Percentiles rank a stretch among this genome's conserved stretches.
These are phyloP conservation scores for Brassica balearica DNA, from an alignment of 441 rosid genomes.

Conservation along the genomic window DNA sequence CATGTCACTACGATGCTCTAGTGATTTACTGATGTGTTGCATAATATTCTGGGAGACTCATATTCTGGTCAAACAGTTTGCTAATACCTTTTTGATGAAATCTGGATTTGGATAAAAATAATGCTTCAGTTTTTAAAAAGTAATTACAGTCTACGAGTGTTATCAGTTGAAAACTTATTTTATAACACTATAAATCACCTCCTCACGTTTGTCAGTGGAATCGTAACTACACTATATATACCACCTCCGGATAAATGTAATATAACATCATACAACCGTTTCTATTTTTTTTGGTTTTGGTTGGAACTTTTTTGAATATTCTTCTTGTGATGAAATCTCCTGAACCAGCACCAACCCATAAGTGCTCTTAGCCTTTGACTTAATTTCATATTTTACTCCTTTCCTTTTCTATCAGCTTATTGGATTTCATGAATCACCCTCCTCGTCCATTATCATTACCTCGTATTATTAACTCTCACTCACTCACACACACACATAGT, in stretches of 20 bases:
- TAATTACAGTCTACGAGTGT: background rate
- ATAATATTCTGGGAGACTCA: background rate
- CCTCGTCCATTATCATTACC: conserved; percentile 40
- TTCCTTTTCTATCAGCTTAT: conserved; percentile 41
- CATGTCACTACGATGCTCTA: conserved; percentile 22
- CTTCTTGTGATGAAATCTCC: conserved; percentile 34
- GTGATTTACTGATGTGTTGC: conserved; percentile 18
- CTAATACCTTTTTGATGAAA: conserved; percentile 5
- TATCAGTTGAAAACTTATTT: too few relatives aligned
- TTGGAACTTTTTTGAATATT: conserved; percentile 29
- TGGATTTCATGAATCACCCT: conserved; percentile 42
- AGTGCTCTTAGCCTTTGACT: conserved; percentile 37
- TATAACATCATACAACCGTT: background rate
- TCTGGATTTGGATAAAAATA: conserved; percentile 20
- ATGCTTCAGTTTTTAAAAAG: background rate
- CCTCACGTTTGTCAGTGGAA: conserved; percentile 30
- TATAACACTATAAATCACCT: too few relatives aligned
- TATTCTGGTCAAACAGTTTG: background rate
- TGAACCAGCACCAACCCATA: conserved; percentile 2
- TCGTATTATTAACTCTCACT: conserved; percentile 36
- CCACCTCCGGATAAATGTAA: background rate
- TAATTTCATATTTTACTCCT: conserved; percentile 36
- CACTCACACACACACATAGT: background rate
- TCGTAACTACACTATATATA: conserved; percentile 14
- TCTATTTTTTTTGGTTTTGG: background rate